Evolutionary conservation across 345 rosid genomes (phyloP).

Genomic region (Rubroshorea leprosula): DNA sequence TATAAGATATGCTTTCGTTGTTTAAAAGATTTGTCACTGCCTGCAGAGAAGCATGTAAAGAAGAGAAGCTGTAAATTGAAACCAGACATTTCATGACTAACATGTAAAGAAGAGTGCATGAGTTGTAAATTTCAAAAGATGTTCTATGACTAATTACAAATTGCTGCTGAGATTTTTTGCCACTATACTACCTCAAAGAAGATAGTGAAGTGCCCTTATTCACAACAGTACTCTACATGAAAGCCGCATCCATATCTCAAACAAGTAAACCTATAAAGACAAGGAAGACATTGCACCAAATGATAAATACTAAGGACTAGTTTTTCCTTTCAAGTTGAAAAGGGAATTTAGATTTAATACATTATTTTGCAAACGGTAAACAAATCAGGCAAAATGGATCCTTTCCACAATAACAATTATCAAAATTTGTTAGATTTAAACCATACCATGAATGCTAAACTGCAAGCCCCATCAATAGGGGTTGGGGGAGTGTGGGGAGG

Average conservation of each 20-base stretch:
- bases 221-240: not conserved
- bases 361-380: no score
- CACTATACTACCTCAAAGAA: not conserved
- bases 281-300: not conserved
- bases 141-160: not conserved
- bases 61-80: no score
- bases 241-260: not conserved
- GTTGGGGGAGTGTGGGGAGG: no score
- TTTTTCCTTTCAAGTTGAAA: not conserved
- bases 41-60: conserved; percentile 38
- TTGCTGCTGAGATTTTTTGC: no score
- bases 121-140: conserved; percentile 15
- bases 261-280: conserved; percentile 3
- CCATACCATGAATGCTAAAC: no score
- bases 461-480: not conserved
- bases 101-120: no score
- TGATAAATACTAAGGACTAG: not conserved
- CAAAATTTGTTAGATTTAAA: no score
- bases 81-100: no score
- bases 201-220: not conserved
- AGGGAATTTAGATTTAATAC: not conserved
- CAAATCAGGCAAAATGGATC: not conserved
- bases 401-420: no score
- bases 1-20: conserved; percentile 79
- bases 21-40: conserved; percentile 83